Evolutionary conservation across 2,329 filamentous ascomycete genomes (phyloP).

Genomic region (Hymenoscyphus albidus): DNA sequence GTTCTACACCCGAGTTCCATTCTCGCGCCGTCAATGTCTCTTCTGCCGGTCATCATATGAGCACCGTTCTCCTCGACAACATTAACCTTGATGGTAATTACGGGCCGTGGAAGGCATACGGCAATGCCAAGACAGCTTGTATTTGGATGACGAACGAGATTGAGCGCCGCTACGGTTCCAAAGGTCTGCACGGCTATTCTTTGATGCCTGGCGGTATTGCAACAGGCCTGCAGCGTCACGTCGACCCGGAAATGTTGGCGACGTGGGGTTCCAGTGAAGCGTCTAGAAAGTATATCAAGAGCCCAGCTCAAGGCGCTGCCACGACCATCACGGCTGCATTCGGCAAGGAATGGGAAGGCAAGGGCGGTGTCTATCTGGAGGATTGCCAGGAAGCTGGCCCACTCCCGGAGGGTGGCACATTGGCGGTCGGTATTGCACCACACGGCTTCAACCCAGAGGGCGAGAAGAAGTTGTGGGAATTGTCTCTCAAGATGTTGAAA

Average conservation of each 20-base stretch:
- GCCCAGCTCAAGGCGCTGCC: constrained; percentile 36
- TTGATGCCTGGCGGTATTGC: constrained; percentile 41
- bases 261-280: constrained; percentile 34
- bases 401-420: no score
- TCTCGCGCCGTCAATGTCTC: constrained; percentile 47
- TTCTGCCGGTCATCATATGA: constrained; percentile 40
- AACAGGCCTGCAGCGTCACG: constrained; percentile 33
- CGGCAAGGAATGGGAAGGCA: constrained; percentile 34
- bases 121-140: constrained; percentile 43
- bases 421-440: no score
- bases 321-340: constrained; percentile 41
- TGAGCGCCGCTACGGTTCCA: constrained; percentile 41
- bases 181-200: constrained; percentile 39
- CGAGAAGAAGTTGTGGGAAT: no score
- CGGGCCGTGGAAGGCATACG: constrained; percentile 39
- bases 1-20: constrained; percentile 37
- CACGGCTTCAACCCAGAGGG: no score
- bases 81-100: constrained; percentile 33
- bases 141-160: constrained; percentile 46
- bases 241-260: constrained; percentile 42
- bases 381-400: constrained; percentile 27
- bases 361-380: constrained; percentile 45
- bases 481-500: no score
- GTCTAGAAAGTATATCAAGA: constrained; percentile 29
- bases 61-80: constrained; percentile 37